Evolutionary conservation across 495 filamentous ascomycete genomes (phyloP), one percentile per base, ranked within the genome.

Genomic region (Pseudomonodictys pantanalensis): DNA sequence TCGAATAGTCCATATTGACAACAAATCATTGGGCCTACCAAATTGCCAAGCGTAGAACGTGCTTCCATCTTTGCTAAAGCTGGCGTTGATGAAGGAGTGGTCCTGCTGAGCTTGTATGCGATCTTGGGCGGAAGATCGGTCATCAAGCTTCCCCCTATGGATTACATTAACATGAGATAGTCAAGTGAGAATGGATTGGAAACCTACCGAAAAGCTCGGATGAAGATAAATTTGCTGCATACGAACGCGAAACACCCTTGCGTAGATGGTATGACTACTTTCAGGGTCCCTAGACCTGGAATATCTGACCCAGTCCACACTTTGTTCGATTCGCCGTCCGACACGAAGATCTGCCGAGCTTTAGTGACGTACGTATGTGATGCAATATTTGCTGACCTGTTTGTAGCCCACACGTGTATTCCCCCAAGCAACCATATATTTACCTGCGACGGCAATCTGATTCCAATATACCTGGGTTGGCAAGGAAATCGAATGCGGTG

Each of bases 31-130:
- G 2, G 32, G 49, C 17, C 49, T 28, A 20, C 49, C 49, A 33
- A 20, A 38, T 32, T 52, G 29, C 49, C 49, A 52, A 6, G 49
- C 49, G 25, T 52, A 52, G 5, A 52, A 32, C 10, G 39, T 9
- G 29, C 26, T 52, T 35, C 49, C 49, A 15, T 52, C 49, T 15
- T 52, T 32, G 20, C 39, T 52, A 32, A 52, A 52, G 6, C 29
- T 32, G 6, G 32, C 49, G 22, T 52, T 15, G 25, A 18, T 52
- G 15, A 52, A 52, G 2, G 12, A 18, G 22, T 52, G 49, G 22
- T 52, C 47, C 8, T 5, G 18, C 39, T 52, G 35, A 11, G 49
- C 26, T 15, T 11, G 49, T 3, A 52, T 52, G 10, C 11, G 20
- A 15, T 52, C 17, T 10, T 33, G 30, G 22, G 29, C 18, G 12